Evolutionary conservation across 192 early-diverging fungal species (phyloP), one percentile per base, ranked within the genome.

Genomic region (Podila minutissima): DNA sequence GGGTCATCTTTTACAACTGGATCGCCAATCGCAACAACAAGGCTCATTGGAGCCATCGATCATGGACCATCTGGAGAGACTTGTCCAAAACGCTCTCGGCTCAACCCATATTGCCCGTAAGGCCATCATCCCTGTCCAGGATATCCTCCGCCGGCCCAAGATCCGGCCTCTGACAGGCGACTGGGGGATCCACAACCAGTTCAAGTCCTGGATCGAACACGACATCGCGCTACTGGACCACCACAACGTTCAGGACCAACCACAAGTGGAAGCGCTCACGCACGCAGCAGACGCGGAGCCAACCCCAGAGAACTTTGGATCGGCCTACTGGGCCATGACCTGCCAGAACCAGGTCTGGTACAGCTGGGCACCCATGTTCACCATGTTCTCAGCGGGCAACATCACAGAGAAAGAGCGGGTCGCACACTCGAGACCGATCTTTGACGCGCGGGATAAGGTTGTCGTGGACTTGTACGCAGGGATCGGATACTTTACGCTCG

Each of bases 341-440:
- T 70, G 70, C 10, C 83, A 84, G 37, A 84, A 84, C 57, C 69
- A 76, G 9, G 72, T 84, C 41, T 69, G 57, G 55, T 84, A 82
- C 57, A n/a, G 8, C 2, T 84, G 83, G 83, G 58, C 83, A 13
- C 83, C 83, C 38, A 74, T 84, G 69, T 82, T 82, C 35, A 84
- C 83, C 59, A 84, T 84, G 83, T 84, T 84, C 64, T 84, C 77
- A 0, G 71, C 83, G 1, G 83, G 83, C 28, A 84, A 84, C 15
- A 84, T 84, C 48, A 73, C 83, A 12, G 83, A 84, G 53, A 84
- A 84, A 55, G 73, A 82, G 48, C 72, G 83, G 9, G 73, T 84
- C 41, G 83, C 83, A 10, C 38, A 76, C 17, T 82, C 77, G 31
- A 63, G 67, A 31, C 69, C 77, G 2, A 61, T 69, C 15, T 84